Conservation (phyloP, 1,284 basidiomycete species). For the Marasmius sp. region DNA sequence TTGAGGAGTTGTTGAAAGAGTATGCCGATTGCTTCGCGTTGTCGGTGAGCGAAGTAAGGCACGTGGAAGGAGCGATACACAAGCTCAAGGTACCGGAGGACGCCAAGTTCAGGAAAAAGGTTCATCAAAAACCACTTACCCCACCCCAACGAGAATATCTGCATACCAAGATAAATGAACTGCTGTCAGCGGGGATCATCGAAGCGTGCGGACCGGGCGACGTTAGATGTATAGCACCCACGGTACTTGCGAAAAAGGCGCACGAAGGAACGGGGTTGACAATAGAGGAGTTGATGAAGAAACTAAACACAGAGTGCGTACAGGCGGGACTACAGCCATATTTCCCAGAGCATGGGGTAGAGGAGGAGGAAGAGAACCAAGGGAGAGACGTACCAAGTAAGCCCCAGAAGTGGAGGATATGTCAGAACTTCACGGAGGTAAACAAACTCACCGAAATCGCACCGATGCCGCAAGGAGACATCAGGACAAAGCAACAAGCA, state of each 20-base stretch:
- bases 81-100: conserved; percentile 21
- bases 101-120: conserved; percentile 19
- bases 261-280: conserved; percentile 23
- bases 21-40: conserved; percentile 33
- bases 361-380: background rate
- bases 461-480: conserved; percentile 35
- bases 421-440: conserved; percentile 33
- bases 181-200: conserved; percentile 32
- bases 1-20: conserved; percentile 15
- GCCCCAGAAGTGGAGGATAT: conserved; percentile 31
- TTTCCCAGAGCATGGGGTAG: conserved; percentile 14
- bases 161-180: conserved; percentile 25
- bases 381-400: background rate
- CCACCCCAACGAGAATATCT: conserved; percentile 28
- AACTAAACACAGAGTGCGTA: conserved; percentile 28
- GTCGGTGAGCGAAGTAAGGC: conserved; percentile 24
- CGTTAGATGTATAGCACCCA: conserved; percentile 27
- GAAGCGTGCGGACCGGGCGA: conserved; percentile 15
- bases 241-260: conserved; percentile 30
- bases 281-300: conserved; percentile 25
- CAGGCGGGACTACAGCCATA: conserved; percentile 16
- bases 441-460: conserved; percentile 33
- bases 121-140: conserved; percentile 22
- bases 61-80: conserved; percentile 22
- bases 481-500: conserved; percentile 29